Evolutionary conservation across 495 filamentous ascomycete species (phyloP).

Genomic region (Amorphotheca resinae): DNA sequence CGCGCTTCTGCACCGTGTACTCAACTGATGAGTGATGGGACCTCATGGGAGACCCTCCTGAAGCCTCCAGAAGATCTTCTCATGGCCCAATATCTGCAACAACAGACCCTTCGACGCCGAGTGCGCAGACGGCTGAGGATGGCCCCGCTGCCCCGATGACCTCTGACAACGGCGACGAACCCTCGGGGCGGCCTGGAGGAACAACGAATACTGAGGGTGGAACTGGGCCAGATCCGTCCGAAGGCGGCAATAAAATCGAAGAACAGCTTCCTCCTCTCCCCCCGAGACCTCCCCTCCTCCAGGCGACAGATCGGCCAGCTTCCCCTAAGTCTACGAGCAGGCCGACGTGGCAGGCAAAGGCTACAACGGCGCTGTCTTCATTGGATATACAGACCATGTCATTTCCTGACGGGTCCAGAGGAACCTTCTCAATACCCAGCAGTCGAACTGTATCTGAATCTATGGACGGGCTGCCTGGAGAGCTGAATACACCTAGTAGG

Average conservation of each 20-base stretch:
- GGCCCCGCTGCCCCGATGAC: neutral
- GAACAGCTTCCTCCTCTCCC: slow-evolving; percentile 52
- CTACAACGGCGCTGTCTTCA: slow-evolving; percentile 73
- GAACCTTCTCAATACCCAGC: slow-evolving; percentile 41
- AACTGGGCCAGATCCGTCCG: neutral
- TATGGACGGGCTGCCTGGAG: slow-evolving; percentile 10
- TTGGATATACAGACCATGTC: slow-evolving; percentile 63
- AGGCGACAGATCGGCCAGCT: slow-evolving; percentile 11
- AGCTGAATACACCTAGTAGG: slow-evolving; percentile 13
- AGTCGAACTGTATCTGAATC: slow-evolving; percentile 16
- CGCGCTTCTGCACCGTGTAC: neutral
- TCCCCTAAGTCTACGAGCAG: slow-evolving; percentile 18
- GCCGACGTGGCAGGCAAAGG: slow-evolving; percentile 49
- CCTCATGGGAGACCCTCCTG: slow-evolving; percentile 9
- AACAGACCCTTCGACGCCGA: neutral
- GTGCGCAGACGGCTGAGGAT: slow-evolving; percentile 7
- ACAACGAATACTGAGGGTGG: slow-evolving; percentile 1
- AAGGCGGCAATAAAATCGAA: slow-evolving; percentile 5
- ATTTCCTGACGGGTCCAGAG: slow-evolving; percentile 52
- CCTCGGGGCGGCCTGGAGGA: neutral
- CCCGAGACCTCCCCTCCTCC: slow-evolving; percentile 41
- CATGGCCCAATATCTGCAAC: slow-evolving; percentile 9
- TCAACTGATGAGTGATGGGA: neutral
- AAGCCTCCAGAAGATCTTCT: neutral
- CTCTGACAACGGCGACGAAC: neutral